Conservation (phyloP, 1,284 basidiomycete species). For the Bondarzewia mesenterica region DNA sequence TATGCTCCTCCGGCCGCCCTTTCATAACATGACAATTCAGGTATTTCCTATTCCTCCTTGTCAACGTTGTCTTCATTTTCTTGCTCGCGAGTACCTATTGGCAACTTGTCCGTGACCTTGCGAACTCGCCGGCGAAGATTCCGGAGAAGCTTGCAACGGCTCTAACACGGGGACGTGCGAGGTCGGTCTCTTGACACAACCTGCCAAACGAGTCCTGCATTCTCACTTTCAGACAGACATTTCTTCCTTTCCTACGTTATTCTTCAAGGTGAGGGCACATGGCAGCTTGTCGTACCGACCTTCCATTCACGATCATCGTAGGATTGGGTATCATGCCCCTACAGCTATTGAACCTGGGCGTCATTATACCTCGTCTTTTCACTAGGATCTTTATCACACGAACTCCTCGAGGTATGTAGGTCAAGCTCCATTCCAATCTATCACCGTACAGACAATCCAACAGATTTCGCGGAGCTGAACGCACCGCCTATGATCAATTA, state of each 20-base stretch:
- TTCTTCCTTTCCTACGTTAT: constrained; percentile 97
- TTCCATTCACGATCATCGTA: constrained; percentile 21
- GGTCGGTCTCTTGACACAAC: constrained; percentile 27
- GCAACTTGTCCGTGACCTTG: constrained; percentile 81
- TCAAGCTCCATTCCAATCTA: background rate
- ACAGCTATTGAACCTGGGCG: constrained; percentile 85
- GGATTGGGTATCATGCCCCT: constrained; percentile 92
- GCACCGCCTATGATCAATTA: constrained; percentile 96
- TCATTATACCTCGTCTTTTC: constrained; percentile 70
- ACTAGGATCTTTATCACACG: constrained; percentile 68
- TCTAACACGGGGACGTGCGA: constrained; percentile 66
- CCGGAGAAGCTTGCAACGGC: constrained; percentile 84
- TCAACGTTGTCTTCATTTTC: constrained; percentile 96
- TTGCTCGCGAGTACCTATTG: constrained; percentile 85
- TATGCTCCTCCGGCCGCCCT: too few relatives aligned
- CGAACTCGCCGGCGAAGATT: constrained; percentile 81
- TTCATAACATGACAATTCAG: too few relatives aligned
- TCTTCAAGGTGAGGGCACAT: constrained; percentile 60
- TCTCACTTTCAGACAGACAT: constrained; percentile 47
- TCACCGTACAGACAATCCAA: constrained; percentile 3
- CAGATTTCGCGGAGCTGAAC: constrained; percentile 94
- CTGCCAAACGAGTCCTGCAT: constrained; percentile 15
- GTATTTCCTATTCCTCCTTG: constrained; percentile 90
- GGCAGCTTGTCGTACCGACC: too few relatives aligned
- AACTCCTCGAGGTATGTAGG: constrained; percentile 72